Percentiles rank a stretch among this genome's conserved stretches.
Evolutionary conservation across 2,329 filamentous ascomycete genomes (phyloP).

Genomic region (Calcarisporium arbuscula): DNA sequence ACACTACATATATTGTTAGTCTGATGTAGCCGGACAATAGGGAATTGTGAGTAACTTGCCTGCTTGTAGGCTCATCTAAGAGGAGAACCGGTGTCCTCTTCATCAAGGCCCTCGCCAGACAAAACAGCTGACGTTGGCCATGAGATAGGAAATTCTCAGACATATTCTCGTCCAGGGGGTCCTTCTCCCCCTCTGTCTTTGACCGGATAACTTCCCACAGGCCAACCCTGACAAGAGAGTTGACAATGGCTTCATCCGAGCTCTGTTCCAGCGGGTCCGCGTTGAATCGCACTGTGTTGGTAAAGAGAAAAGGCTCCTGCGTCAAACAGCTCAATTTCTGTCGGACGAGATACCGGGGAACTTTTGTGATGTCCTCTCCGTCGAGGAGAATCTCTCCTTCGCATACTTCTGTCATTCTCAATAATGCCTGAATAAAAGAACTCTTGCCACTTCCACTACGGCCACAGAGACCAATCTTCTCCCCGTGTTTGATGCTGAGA

Average conservation of each 20-base stretch:
- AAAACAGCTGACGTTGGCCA: conserved; percentile 26
- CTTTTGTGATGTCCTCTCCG: conserved; percentile 27
- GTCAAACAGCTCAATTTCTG: conserved; percentile 38
- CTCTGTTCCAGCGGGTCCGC: conserved; percentile 35
- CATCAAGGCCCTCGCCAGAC: conserved; percentile 23
- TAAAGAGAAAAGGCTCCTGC: conserved; percentile 47
- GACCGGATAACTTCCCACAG: conserved; percentile 37
- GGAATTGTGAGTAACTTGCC: conserved; percentile 14
- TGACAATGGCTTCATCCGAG: conserved; percentile 35
- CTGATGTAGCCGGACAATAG: not conserved
- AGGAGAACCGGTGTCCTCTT: conserved; percentile 20
- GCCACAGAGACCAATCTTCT: conserved; percentile 39
- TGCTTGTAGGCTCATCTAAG: conserved; percentile 35
- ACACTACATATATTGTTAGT: conserved; percentile 15
- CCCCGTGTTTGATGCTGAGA: conserved; percentile 23
- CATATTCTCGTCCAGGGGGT: conserved; percentile 25
- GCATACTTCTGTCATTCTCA: conserved; percentile 40
- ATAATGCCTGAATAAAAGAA: conserved; percentile 36
- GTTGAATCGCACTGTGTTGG: conserved; percentile 43
- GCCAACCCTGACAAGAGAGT: conserved; percentile 39
- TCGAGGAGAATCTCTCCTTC: conserved; percentile 40
- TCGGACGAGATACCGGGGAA: conserved; percentile 21
- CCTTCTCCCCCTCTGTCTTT: conserved; percentile 24
- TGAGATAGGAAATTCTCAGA: conserved; percentile 29
- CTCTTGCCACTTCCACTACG: conserved; percentile 33